Evolutionary conservation across 2,329 filamentous ascomycete genomes (phyloP).

Genomic region (Colletotrichum incanum): DNA sequence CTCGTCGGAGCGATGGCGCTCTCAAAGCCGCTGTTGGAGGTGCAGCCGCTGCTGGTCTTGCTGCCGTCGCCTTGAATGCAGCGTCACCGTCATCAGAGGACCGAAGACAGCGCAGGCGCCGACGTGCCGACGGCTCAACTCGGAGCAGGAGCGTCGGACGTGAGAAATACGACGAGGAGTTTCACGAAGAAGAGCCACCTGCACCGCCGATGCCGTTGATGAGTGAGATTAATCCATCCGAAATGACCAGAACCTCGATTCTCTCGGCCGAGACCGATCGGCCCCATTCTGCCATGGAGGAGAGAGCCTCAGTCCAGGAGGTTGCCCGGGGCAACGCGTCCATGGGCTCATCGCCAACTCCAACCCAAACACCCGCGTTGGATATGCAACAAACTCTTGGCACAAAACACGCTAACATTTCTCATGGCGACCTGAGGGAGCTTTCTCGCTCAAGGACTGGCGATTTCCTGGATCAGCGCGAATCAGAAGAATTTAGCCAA

Average conservation of each 20-base stretch:
- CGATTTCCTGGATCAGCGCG: slow-evolving; percentile 60
- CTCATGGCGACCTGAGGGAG: slow-evolving; percentile 71
- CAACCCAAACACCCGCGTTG: slow-evolving; percentile 68
- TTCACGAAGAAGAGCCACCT: slow-evolving; percentile 71
- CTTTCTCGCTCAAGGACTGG: slow-evolving; percentile 59
- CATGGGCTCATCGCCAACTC: slow-evolving; percentile 76
- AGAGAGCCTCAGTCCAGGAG: slow-evolving; percentile 74
- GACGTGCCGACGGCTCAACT: slow-evolving; percentile 65
- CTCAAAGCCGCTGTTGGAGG: slow-evolving; percentile 63
- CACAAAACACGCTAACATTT: slow-evolving; percentile 77
- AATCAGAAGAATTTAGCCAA: slow-evolving; percentile 56
- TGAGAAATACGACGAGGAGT: slow-evolving; percentile 65
- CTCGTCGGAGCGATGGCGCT: slow-evolving; percentile 60
- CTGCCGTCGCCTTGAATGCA: slow-evolving; percentile 55
- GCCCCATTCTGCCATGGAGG: slow-evolving; percentile 78
- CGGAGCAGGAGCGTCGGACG: slow-evolving; percentile 61
- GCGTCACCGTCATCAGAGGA: slow-evolving; percentile 64
- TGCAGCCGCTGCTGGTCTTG: slow-evolving; percentile 57
- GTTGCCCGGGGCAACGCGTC: slow-evolving; percentile 70
- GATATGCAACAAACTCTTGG: slow-evolving; percentile 73
- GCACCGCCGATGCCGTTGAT: slow-evolving; percentile 87
- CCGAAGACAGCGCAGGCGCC: slow-evolving; percentile 67
- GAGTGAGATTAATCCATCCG: slow-evolving; percentile 88
- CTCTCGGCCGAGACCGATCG: slow-evolving; percentile 85
- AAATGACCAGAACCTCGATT: slow-evolving; percentile 90